These are phyloP conservation scores for Suaeda aralocaspica DNA, from an alignment of 148 eudicot species.

Conservation along the genomic window DNA sequence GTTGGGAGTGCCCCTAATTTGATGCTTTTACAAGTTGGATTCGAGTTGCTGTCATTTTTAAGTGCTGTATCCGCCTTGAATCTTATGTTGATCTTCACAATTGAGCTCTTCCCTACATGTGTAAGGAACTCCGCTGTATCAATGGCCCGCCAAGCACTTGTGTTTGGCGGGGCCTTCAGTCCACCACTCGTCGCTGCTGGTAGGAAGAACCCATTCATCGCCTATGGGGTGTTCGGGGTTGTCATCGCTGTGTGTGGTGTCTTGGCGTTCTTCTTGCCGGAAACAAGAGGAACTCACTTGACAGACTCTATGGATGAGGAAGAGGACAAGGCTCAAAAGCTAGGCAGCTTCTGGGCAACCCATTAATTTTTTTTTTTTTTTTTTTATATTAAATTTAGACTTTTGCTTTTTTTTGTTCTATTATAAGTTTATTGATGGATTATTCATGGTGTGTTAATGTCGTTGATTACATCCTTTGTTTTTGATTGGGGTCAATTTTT, in stretches of 20 bases:
- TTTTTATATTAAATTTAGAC: background rate
- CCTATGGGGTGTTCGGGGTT: conserved; percentile 60
- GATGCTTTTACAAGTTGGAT: conserved; percentile 33
- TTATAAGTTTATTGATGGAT: no score
- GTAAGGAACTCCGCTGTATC: conserved; percentile 72
- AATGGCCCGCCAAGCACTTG: conserved; percentile 57
- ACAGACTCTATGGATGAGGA: conserved; percentile 64
- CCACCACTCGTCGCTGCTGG: conserved; percentile 60
- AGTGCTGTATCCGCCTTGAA: conserved; percentile 44
- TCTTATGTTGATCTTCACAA: conserved; percentile 45
- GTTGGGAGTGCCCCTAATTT: conserved; percentile 3
- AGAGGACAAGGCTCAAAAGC: conserved; percentile 34
- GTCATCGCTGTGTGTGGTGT: conserved; percentile 38
- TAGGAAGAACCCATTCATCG: conserved; percentile 28
- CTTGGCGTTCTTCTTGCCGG: conserved; percentile 41
- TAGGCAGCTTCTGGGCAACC: conserved; percentile 15
- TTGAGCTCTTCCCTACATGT: conserved; percentile 75
- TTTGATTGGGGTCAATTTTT: background rate
- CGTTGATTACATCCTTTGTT: conserved; percentile 1
- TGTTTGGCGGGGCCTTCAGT: conserved; percentile 48
- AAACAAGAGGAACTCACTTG: conserved; percentile 40
- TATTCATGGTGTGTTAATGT: conserved; percentile 3
- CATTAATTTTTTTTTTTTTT: background rate
- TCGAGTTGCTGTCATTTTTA: conserved; percentile 46
- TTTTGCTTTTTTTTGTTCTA: no score